These are phyloP conservation scores for Angomonas ambiguus DNA, from an alignment of 208 protist genomes.

Conservation along the genomic window DNA sequence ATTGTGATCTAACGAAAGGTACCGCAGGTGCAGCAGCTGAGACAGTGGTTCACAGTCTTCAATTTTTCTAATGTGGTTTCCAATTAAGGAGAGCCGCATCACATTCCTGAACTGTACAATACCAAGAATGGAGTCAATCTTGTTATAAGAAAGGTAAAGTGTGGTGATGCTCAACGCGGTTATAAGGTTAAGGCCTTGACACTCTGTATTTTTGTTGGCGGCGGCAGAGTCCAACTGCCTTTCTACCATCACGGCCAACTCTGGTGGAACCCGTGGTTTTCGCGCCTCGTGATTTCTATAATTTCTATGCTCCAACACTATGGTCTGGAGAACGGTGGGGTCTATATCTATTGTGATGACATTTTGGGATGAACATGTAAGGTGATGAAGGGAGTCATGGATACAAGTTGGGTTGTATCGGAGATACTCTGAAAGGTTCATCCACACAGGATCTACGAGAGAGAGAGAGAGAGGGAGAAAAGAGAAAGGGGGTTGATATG, in stretches of 20 bases:
- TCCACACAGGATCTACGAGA: no score
- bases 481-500: slow-evolving; percentile 4
- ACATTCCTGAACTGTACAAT: slow-evolving; percentile 80
- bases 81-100: slow-evolving; percentile 69
- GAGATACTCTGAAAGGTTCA: slow-evolving; percentile 39
- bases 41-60: slow-evolving; percentile 78
- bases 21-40: slow-evolving; percentile 60
- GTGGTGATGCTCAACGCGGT: slow-evolving; percentile 71
- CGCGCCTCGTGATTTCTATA: background rate
- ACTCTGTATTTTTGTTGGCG: background rate
- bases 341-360: slow-evolving; percentile 76
- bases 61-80: slow-evolving; percentile 67
- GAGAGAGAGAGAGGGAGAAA: slow-evolving; percentile 9
- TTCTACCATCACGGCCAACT: background rate
- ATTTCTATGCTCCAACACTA: background rate
- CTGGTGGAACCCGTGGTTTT: background rate
- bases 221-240: background rate
- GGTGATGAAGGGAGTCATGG: slow-evolving; percentile 55
- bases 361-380: slow-evolving; percentile 55
- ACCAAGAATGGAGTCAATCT: slow-evolving; percentile 49
- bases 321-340: slow-evolving; percentile 35
- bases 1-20: slow-evolving; percentile 81
- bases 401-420: slow-evolving; percentile 41
- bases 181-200: slow-evolving; percentile 40
- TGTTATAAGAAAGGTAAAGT: slow-evolving; percentile 74